These are phyloP conservation scores for Cyphellophora europaea DNA, from an alignment of 2,329 filamentous ascomycete species.

Conservation along the genomic window DNA sequence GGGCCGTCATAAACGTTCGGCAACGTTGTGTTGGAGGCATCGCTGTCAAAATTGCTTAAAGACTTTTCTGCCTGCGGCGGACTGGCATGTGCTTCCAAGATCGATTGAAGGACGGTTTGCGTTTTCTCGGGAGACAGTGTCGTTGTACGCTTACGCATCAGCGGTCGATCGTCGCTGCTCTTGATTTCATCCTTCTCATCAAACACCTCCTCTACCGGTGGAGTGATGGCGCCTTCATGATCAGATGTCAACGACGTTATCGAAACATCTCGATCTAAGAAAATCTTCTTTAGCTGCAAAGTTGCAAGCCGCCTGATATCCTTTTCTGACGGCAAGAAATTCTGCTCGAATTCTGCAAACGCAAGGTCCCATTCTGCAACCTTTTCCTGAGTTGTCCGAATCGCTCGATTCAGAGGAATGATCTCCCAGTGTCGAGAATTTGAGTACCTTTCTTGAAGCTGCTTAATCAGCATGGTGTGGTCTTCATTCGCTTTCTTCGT, in stretches of 20 bases:
- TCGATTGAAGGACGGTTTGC: constrained; percentile 54
- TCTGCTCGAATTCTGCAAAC: constrained; percentile 82
- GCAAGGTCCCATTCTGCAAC: constrained; percentile 87
- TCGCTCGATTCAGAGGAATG: constrained; percentile 80
- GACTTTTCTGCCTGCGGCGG: constrained; percentile 4
- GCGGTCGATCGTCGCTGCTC: constrained; percentile 22
- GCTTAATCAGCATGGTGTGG: constrained; percentile 60
- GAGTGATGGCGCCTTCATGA: constrained; percentile 54
- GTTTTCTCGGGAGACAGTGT: constrained; percentile 52
- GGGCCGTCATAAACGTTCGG: constrained; percentile 14
- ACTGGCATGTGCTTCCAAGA: constrained; percentile 53
- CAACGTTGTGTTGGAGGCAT: neutral
- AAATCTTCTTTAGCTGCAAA: constrained; percentile 88
- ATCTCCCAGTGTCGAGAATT: constrained; percentile 94
- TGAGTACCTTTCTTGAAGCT: constrained; percentile 84
- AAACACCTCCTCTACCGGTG: constrained; percentile 26
- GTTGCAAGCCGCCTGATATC: constrained; percentile 89
- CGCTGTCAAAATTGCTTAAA: neutral
- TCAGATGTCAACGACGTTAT: constrained; percentile 62
- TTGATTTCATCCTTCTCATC: constrained; percentile 23
- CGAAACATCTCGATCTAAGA: constrained; percentile 75
- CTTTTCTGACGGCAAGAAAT: constrained; percentile 90
- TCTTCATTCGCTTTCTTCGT: constrained; percentile 76
- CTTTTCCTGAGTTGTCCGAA: constrained; percentile 85
- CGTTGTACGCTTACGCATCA: constrained; percentile 30